These are phyloP conservation scores for Phytophthora foliorum DNA, from an alignment of 352 stramenopile genomes.

Conservation along the genomic window DNA sequence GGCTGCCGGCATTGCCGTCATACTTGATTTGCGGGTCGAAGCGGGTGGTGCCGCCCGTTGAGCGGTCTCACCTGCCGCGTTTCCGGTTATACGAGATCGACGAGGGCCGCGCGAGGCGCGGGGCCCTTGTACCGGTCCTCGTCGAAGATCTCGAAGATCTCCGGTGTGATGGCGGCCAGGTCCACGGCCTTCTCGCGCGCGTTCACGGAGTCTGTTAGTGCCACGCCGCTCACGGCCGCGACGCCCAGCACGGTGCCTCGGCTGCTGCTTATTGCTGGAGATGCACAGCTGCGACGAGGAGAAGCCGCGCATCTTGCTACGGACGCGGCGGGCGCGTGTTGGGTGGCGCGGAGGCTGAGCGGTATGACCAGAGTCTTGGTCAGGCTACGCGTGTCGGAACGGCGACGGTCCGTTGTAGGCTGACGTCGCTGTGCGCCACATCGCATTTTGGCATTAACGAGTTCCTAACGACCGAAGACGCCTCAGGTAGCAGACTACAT, in stretches of 20 bases:
- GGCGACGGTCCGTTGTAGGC: too few species aligned
- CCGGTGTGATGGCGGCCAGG: slow-evolving; percentile 84
- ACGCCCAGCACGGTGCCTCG: slow-evolving; percentile 60
- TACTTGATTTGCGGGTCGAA: slow-evolving; percentile 96
- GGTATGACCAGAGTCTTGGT: too few species aligned
- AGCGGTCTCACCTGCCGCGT: slow-evolving; percentile 86
- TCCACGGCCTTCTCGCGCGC: slow-evolving; percentile 77
- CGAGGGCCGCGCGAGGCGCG: slow-evolving; percentile 94
- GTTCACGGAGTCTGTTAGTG: slow-evolving; percentile 73
- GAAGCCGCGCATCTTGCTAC: slow-evolving; percentile 62
- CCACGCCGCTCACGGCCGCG: slow-evolving; percentile 63
- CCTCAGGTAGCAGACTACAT: too few species aligned
- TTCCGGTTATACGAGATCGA: slow-evolving; percentile 93
- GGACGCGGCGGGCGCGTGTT: slow-evolving; percentile 47
- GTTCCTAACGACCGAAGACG: too few species aligned
- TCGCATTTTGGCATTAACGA: too few species aligned
- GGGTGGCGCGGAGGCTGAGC: slow-evolving; percentile 23
- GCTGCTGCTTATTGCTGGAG: slow-evolving; percentile 51
- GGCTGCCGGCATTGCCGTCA: slow-evolving; percentile 95
- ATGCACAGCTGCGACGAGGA: slow-evolving; percentile 50
- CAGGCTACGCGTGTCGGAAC: too few species aligned
- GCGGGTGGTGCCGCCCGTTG: slow-evolving; percentile 93
- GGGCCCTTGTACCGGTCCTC: slow-evolving; percentile 91
- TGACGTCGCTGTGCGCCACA: too few species aligned
- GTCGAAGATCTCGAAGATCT: slow-evolving; percentile 91